Conservation (phyloP, 2,329 filamentous ascomycete species). For the Fusarium pseudonygamai region DNA sequence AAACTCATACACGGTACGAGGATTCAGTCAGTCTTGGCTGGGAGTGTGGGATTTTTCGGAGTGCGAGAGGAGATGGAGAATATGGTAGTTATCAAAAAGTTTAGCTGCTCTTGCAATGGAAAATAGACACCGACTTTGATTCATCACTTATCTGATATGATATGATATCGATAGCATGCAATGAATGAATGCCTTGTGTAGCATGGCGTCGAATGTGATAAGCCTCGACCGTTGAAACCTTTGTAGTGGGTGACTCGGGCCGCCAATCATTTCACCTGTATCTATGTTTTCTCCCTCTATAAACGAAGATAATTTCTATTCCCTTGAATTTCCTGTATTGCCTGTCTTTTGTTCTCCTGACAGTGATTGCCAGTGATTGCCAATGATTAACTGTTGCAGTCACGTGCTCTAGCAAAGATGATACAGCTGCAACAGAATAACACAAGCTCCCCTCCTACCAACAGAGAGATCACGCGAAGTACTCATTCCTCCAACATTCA, state of each 20-base stretch:
- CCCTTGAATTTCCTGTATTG: neutral
- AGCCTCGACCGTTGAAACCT: neutral
- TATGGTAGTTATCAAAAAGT: constrained; percentile 39
- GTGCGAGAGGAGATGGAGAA: constrained; percentile 13
- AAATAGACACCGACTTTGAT: constrained; percentile 32
- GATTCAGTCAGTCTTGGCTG: neutral
- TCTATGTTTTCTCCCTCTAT: neutral
- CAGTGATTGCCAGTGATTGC: neutral
- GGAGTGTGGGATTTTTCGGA: neutral
- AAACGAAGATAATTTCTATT: neutral
- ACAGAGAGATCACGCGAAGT: neutral
- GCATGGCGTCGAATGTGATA: neutral
- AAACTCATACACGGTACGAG: constrained; percentile 2
- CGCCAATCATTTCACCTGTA: neutral
- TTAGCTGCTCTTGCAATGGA: constrained; percentile 38
- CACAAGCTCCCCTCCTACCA: neutral
- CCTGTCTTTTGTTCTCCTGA: neutral
- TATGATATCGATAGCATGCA: neutral
- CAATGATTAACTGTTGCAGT: neutral
- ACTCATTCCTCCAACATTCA: neutral
- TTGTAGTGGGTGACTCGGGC: neutral
- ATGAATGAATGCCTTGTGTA: neutral
- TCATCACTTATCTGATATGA: neutral
- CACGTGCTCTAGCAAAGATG: constrained; percentile 8
- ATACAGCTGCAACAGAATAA: neutral